phyloP scores from a whole-genome alignment of 2,329 filamentous ascomycete species.

The Trichoderma sp. region DNA sequence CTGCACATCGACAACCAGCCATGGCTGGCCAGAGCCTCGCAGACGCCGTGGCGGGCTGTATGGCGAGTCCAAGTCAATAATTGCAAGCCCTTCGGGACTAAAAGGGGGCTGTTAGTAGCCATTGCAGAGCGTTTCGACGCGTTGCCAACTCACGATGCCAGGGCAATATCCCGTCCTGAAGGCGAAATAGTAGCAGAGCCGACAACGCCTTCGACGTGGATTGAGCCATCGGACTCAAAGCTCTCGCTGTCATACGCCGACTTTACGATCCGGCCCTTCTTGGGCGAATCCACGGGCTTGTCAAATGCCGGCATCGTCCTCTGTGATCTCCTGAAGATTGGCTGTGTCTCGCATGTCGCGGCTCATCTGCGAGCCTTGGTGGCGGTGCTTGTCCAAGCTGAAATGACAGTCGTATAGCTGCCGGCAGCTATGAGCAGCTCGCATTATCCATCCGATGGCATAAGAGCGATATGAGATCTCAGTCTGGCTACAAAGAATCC shows the following conservation, averaged over 20 bases:
- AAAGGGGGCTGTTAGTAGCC: slow-evolving; percentile 1
- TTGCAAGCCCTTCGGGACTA: slow-evolving; percentile 81
- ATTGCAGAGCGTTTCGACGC: slow-evolving; percentile 6
- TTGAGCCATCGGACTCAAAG: slow-evolving; percentile 82
- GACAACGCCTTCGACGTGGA: slow-evolving; percentile 79
- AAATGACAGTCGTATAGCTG: slow-evolving; percentile 19
- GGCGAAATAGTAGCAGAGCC: slow-evolving; percentile 93
- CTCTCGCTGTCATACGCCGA: slow-evolving; percentile 83
- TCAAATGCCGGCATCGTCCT: slow-evolving; percentile 55
- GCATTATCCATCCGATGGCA: slow-evolving; percentile 18
- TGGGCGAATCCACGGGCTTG: slow-evolving; percentile 50
- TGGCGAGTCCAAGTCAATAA: slow-evolving; percentile 89
- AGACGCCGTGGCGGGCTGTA: slow-evolving; percentile 85
- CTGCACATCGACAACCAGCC: slow-evolving; percentile 94
- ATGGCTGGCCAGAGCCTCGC: slow-evolving; percentile 80
- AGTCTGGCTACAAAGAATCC: not conserved
- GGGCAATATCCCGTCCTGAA: slow-evolving; percentile 84
- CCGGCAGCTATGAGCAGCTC: slow-evolving; percentile 18
- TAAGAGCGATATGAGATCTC: not conserved
- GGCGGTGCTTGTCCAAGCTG: not conserved
- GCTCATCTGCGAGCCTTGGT: slow-evolving; percentile 21
- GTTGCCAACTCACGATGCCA: slow-evolving; percentile 67
- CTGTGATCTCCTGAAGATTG: slow-evolving; percentile 30
- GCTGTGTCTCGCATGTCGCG: slow-evolving; percentile 33
- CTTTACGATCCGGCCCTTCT: slow-evolving; percentile 63